Base-by-base conservation (phyloP, 768 basidiomycete species). In the Pleurotus tuber-regium region DNA sequence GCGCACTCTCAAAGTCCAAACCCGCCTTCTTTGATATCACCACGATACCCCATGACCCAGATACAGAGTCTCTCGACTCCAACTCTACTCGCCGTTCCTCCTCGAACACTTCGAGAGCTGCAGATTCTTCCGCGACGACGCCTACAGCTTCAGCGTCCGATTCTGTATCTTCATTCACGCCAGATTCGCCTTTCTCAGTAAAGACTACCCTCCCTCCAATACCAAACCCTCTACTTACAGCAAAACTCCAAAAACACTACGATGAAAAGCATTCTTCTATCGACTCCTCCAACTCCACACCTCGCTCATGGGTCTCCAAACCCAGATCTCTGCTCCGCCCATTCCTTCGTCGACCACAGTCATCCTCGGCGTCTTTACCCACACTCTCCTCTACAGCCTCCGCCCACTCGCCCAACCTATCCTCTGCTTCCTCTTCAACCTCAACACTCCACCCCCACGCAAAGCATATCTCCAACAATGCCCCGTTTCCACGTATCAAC, bases 361-460 rank as follows among this genome's bases (percentile, higher is more conserved):
- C 29, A 8, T 28, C 42, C 26, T 29, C 24, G 18, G 43, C 16
- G 1, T 26, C 49, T 11, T 12, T 10, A 18, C 40, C 42, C 43
- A 25, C 50, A 33, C 40, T 38, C 14, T 58, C 60, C 16, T 66
- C 67, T 4, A n/a, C n/a, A n/a, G n/a, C n/a, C n/a, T 61, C 65
- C 8, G 56, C 62, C 16, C 61, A 62, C 30, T 53, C 54, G 25
- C 43, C 56, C 1, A 58, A 57, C 33, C 40, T 61, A 8, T 36
- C 57, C n/a, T 61, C 61, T 25, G 57, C 61, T 29, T 47, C 53
- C 18, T 59, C 58, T 6, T 54, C 62, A 7, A 54, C 66, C 47
- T 62, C 57, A 51, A 53, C 61, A 56, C 50, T 69, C 43, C 61
- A 57, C 16, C 57, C 62, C n/a, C 57, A 69, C 57, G 6, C 52